phyloP scores from a whole-genome alignment of 176 grass and related monocot genomes.

The Stipa capillata region DNA sequence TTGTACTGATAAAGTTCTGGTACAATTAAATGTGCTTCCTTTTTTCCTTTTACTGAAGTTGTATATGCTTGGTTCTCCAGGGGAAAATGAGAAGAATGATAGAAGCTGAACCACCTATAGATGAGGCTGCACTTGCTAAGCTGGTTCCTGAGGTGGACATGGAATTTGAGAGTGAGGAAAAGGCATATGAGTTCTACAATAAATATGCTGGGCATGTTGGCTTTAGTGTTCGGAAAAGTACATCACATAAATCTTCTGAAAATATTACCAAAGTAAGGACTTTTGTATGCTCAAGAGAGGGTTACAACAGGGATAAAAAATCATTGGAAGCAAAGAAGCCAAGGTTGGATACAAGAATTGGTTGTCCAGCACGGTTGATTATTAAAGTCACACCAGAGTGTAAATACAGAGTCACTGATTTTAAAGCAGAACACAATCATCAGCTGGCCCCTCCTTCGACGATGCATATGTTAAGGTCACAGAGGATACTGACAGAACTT shows the following conservation, averaged over 20 bases:
- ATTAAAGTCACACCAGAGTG: constrained; percentile 81
- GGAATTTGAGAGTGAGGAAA: constrained; percentile 88
- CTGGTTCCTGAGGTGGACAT: constrained; percentile 72
- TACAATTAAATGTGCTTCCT: not conserved
- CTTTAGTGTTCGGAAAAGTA: constrained; percentile 96
- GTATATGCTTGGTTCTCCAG: constrained; percentile 31
- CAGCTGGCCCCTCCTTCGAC: constrained; percentile 91
- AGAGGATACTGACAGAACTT: constrained; percentile 85
- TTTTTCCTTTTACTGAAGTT: not conserved
- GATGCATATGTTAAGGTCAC: constrained; percentile 97
- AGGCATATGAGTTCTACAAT: constrained; percentile 83
- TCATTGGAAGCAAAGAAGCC: constrained; percentile 93
- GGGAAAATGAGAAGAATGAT: constrained; percentile 99
- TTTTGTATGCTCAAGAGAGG: constrained; percentile 97
- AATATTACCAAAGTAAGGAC: constrained; percentile 89
- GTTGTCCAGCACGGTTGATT: constrained; percentile 81
- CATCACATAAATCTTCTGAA: constrained; percentile 91
- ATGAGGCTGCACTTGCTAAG: constrained; percentile 66
- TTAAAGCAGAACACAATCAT: constrained; percentile 94
- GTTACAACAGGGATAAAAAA: constrained; percentile 94
- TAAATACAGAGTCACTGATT: constrained; percentile 87
- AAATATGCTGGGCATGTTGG: constrained; percentile 93
- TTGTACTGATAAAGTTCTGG: not conserved
- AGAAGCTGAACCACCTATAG: constrained; percentile 65
- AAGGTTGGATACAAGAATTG: constrained; percentile 92